Percentiles rank a stretch among this genome's conserved stretches.
These are phyloP conservation scores for Ceratobasidium sp. DNA, from an alignment of 1,284 basidiomycete genomes.

Conservation along the genomic window DNA sequence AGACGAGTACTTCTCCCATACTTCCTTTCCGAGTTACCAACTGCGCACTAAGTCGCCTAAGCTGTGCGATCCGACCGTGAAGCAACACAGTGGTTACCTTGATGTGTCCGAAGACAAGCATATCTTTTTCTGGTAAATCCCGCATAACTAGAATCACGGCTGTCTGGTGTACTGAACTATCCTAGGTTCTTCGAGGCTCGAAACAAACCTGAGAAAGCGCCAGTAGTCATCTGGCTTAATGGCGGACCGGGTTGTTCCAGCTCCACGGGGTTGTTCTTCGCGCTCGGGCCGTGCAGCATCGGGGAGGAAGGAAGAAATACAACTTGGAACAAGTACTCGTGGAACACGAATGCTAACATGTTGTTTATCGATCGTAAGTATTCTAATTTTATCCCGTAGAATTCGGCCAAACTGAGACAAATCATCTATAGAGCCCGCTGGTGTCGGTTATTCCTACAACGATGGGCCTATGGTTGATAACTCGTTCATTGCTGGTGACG, in stretches of 20 bases:
- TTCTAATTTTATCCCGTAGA: no score
- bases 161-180: no score
- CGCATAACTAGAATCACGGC: no score
- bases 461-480: conserved; percentile 58
- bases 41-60: conserved; percentile 61
- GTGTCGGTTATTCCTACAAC: conserved; percentile 67
- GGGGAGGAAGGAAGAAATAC: conserved; percentile 61
- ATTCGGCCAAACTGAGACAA: background rate
- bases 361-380: conserved; percentile 59
- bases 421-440: conserved; percentile 56
- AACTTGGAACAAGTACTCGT: conserved; percentile 63
- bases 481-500: conserved; percentile 60
- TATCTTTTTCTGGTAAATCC: conserved; percentile 82
- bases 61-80: conserved; percentile 85
- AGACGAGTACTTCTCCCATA: conserved; percentile 49
- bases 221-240: conserved; percentile 64
- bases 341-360: conserved; percentile 63
- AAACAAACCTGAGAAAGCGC: conserved; percentile 62
- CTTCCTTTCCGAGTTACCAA: conserved; percentile 48
- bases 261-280: conserved; percentile 58
- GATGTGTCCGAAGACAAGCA: conserved; percentile 89
- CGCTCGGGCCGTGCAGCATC: conserved; percentile 66
- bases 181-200: conserved; percentile 60
- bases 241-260: conserved; percentile 60
- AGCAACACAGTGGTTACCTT: conserved; percentile 91